Percentiles rank a stretch among this genome's conserved stretches.
Evolutionary conservation across 768 basidiomycete genomes (phyloP).

Genomic region (Lactarius vividus): DNA sequence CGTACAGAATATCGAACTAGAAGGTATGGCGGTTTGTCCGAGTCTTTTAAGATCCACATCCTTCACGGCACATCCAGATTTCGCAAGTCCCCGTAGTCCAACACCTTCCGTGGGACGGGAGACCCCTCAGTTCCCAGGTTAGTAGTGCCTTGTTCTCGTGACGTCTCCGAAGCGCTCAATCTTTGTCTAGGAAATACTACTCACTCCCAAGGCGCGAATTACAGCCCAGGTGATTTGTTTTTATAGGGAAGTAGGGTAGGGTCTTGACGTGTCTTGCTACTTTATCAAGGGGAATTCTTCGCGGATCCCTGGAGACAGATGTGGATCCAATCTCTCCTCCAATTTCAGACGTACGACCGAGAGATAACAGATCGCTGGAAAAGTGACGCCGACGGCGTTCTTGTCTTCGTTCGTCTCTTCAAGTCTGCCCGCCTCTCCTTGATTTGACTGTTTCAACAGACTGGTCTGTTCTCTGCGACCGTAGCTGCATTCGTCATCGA

Average conservation of each 20-base stretch:
- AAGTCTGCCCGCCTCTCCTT: not conserved
- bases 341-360: not conserved
- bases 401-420: constrained; percentile 3
- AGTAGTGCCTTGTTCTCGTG: not conserved
- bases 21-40: too few species aligned
- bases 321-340: constrained; percentile 4
- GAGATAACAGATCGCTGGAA: constrained; percentile 1
- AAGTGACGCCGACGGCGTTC: not conserved
- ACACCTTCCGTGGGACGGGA: not conserved
- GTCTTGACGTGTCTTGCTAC: not conserved
- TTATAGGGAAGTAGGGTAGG: not conserved
- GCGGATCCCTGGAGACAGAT: constrained; percentile 4
- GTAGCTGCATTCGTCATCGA: constrained; percentile 7
- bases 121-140: not conserved
- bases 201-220: not conserved
- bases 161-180: not conserved
- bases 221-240: not conserved
- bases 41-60: too few species aligned
- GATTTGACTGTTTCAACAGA: not conserved
- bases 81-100: not conserved
- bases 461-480: constrained; percentile 8
- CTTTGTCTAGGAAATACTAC: not conserved
- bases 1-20: too few species aligned
- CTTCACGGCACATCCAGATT: too few species aligned
- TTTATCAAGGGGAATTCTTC: not conserved